phyloP scores from a whole-genome alignment of 345 rosid species.

The Salix suchowensis region DNA sequence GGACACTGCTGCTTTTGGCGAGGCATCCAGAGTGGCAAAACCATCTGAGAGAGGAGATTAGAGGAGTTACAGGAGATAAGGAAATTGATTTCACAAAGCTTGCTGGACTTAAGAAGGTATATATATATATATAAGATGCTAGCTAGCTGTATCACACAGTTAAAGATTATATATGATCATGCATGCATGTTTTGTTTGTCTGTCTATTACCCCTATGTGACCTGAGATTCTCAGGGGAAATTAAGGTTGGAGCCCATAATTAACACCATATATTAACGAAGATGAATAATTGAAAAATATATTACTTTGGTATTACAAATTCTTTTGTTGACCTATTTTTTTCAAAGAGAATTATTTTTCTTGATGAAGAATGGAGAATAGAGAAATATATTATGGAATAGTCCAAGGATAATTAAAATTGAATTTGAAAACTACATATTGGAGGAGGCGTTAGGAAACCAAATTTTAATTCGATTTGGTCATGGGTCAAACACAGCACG shows the following conservation, averaged over 20 bases:
- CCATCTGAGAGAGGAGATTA: conserved; percentile 69
- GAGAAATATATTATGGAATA: not conserved
- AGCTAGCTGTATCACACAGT: not conserved
- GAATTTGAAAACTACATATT: not conserved
- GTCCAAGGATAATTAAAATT: not conserved
- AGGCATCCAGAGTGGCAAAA: conserved; percentile 75
- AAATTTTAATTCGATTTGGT: not conserved
- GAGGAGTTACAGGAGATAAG: conserved; percentile 52
- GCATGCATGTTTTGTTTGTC: not conserved
- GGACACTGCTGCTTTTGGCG: conserved; percentile 85
- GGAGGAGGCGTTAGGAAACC: not conserved
- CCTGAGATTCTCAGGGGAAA: not conserved
- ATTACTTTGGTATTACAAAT: too few relatives aligned
- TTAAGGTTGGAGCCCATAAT: not conserved
- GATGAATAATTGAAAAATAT: not conserved
- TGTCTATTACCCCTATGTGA: not conserved
- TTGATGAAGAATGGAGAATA: too few relatives aligned
- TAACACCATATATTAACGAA: not conserved
- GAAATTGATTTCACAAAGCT: conserved; percentile 54
- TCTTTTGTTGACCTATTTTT: too few relatives aligned
- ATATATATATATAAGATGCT: not conserved
- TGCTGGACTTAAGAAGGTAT: conserved; percentile 81
- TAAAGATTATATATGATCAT: not conserved
- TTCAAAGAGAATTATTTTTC: too few relatives aligned
- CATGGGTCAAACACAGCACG: conserved; percentile 2